A percentile compares a stretch with the other conserved stretches of the same genome.
These are phyloP conservation scores for Elsinoe perseae DNA, from an alignment of 2,329 filamentous ascomycete species.

Conservation along the genomic window DNA sequence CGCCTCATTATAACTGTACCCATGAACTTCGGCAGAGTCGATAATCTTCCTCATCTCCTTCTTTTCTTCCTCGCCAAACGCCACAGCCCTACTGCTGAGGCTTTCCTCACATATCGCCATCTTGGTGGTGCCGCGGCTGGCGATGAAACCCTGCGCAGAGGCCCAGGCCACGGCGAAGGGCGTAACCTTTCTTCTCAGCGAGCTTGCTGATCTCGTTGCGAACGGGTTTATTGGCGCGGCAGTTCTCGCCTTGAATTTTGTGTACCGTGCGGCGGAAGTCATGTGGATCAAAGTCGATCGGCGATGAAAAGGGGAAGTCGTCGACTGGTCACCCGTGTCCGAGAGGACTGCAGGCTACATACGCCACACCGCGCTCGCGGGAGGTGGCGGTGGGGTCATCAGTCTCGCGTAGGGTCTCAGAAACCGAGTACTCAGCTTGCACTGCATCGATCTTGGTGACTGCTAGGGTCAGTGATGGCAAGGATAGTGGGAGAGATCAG, in stretches of 20 bases:
- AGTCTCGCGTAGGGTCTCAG: slow-evolving; percentile 41
- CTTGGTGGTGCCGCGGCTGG: slow-evolving; percentile 23
- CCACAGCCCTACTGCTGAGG: slow-evolving; percentile 20
- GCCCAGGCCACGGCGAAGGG: slow-evolving; percentile 25
- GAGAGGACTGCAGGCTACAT: slow-evolving; percentile 34
- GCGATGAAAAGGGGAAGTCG: slow-evolving; percentile 28
- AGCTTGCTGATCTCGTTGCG: slow-evolving; percentile 22
- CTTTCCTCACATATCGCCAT: slow-evolving; percentile 22
- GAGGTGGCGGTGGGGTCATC: slow-evolving; percentile 35
- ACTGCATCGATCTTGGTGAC: slow-evolving; percentile 43
- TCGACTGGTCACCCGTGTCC: slow-evolving; percentile 38
- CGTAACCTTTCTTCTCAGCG: slow-evolving; percentile 20
- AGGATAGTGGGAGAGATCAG: too few relatives aligned
- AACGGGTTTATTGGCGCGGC: slow-evolving; percentile 25
- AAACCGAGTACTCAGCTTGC: slow-evolving; percentile 46
- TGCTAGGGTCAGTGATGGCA: not conserved
- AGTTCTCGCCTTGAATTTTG: slow-evolving; percentile 27
- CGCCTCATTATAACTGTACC: slow-evolving; percentile 29
- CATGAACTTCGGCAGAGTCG: slow-evolving; percentile 33
- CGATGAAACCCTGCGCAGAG: slow-evolving; percentile 23
- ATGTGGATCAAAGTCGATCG: slow-evolving; percentile 31
- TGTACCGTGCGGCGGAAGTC: slow-evolving; percentile 25
- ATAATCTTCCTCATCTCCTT: slow-evolving; percentile 35
- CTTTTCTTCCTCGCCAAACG: slow-evolving; percentile 34
- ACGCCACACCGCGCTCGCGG: slow-evolving; percentile 38